A percentile compares a stretch with the other conserved stretches of the same genome.
phyloP scores from a whole-genome alignment of 139 green algal genomes.

The Penium margaritaceum region DNA sequence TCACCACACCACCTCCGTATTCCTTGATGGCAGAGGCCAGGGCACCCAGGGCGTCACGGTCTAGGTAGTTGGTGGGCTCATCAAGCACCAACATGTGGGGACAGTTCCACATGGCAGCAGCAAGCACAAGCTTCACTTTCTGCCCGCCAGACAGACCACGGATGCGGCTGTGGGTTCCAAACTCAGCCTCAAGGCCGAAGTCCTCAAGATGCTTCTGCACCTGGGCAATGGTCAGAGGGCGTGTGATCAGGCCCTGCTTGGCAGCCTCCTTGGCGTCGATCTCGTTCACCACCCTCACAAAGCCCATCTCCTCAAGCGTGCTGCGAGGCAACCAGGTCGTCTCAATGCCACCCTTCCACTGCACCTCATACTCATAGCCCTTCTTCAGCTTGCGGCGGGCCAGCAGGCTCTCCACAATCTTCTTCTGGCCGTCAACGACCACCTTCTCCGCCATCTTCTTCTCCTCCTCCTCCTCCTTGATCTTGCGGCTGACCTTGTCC shows the following conservation, averaged over 20 bases:
- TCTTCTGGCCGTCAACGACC: background rate
- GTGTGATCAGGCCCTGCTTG: slow-evolving; percentile 63
- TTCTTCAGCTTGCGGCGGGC: slow-evolving; percentile 61
- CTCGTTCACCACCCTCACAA: slow-evolving; percentile 78
- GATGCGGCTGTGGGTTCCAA: slow-evolving; percentile 46
- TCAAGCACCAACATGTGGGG: slow-evolving; percentile 65
- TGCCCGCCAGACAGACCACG: slow-evolving; percentile 56
- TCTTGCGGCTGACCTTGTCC: slow-evolving; percentile 57
- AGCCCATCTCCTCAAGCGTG: slow-evolving; percentile 75
- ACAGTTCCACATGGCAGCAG: slow-evolving; percentile 63
- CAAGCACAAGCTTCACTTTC: slow-evolving; percentile 69
- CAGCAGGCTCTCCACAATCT: slow-evolving; percentile 63
- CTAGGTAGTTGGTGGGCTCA: slow-evolving; percentile 78
- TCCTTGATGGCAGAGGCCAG: slow-evolving; percentile 49
- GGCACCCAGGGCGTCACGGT: slow-evolving; percentile 50
- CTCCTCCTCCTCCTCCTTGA: slow-evolving; percentile 79
- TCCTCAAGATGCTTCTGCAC: slow-evolving; percentile 61
- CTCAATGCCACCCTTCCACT: slow-evolving; percentile 46
- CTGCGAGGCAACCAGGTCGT: slow-evolving; percentile 22
- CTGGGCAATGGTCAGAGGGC: slow-evolving; percentile 62
- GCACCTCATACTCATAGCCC: slow-evolving; percentile 52
- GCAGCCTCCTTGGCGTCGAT: slow-evolving; percentile 82
- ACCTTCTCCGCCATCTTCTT: slow-evolving; percentile 59
- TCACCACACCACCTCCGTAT: slow-evolving; percentile 62
- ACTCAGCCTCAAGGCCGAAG: slow-evolving; percentile 64